These are phyloP conservation scores for Leptographium galeiforme DNA, from an alignment of 2,329 filamentous ascomycete species.

Conservation along the genomic window DNA sequence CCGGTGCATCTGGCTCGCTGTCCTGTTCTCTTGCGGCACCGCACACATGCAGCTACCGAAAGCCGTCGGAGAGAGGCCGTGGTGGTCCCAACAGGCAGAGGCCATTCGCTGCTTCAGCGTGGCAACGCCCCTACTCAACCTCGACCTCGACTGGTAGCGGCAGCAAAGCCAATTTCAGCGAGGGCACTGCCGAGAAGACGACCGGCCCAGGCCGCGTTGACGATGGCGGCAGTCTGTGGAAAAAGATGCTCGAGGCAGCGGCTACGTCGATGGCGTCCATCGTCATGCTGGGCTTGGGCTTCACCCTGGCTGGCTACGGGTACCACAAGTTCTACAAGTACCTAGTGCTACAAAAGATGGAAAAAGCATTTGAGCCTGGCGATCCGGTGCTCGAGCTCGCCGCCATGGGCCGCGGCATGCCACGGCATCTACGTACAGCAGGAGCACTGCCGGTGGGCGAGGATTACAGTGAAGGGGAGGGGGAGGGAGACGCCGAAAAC, in stretches of 20 bases:
- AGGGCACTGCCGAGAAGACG: no score
- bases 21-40: no score
- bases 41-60: no score
- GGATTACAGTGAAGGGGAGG: background rate
- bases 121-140: no score
- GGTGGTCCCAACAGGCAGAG: no score
- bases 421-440: constrained; percentile 17
- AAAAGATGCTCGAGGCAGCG: constrained; percentile 61
- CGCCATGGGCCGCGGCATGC: constrained; percentile 44
- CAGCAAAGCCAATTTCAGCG: no score
- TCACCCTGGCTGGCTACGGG: constrained; percentile 54
- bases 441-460: background rate
- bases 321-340: constrained; percentile 83
- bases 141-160: no score
- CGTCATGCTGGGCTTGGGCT: constrained; percentile 52
- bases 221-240: constrained; percentile 17
- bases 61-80: no score
- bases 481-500: constrained; percentile 20
- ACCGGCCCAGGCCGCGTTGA: background rate
- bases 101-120: no score
- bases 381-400: constrained; percentile 80
- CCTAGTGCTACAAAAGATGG: constrained; percentile 83
- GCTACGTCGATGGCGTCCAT: constrained; percentile 67
- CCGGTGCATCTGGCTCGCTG: no score
- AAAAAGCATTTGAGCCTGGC: constrained; percentile 79